A percentile compares a stretch with the other conserved stretches of the same genome.
phyloP scores from a whole-genome alignment of 306 rosid genomes.

The Clitoria ternatea region DNA sequence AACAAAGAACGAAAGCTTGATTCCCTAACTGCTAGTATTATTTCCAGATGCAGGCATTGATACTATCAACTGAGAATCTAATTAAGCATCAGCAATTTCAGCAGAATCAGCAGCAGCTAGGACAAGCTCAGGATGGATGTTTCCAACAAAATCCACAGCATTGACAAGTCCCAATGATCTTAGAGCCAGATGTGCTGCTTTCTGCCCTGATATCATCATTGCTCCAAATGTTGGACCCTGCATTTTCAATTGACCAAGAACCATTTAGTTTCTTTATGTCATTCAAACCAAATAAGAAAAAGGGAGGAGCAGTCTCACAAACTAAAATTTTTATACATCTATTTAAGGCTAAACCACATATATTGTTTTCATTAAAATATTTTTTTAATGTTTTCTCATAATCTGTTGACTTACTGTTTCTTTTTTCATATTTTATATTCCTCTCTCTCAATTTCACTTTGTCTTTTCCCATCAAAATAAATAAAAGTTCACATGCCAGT shows the following conservation, averaged over 20 bases:
- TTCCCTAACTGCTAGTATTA: not conserved
- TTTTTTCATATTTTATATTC: too few species aligned
- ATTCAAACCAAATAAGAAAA: too few species aligned
- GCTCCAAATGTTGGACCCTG: constrained; percentile 97
- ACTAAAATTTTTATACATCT: too few species aligned
- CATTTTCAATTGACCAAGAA: not conserved
- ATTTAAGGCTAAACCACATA: too few species aligned
- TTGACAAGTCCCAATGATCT: constrained; percentile 52
- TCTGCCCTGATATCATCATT: constrained; percentile 91
- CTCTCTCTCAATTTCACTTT: too few species aligned
- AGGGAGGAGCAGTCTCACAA: too few species aligned
- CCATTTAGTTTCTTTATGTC: not conserved
- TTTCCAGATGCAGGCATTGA: not conserved
- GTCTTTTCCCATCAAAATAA: too few species aligned
- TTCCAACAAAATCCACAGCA: constrained; percentile 37
- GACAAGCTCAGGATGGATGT: constrained; percentile 54
- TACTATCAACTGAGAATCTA: not conserved
- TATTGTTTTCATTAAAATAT: too few species aligned
- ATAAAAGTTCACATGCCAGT: too few species aligned
- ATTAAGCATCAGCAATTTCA: constrained; percentile 54
- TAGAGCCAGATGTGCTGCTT: constrained; percentile 82
- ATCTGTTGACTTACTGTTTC: too few species aligned
- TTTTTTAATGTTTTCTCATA: too few species aligned
- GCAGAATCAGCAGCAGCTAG: constrained; percentile 62
- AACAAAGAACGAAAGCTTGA: too few species aligned